Evolutionary conservation across 108 stramenopile species (phyloP), one percentile per base, ranked within the genome.

Genomic region (Ochromonas danica): DNA sequence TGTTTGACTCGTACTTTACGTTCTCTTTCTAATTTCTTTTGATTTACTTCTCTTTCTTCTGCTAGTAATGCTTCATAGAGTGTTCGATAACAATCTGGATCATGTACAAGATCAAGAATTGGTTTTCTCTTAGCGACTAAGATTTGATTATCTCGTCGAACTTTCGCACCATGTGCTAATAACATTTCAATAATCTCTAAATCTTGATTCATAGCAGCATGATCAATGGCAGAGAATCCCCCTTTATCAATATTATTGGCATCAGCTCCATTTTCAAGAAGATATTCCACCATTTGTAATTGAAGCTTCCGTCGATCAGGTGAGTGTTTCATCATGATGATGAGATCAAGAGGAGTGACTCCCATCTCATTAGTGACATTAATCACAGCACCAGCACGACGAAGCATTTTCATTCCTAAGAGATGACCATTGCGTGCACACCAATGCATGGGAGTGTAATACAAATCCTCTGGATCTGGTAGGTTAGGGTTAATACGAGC

Each of bases 371-470:
- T 67, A 6, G 63, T 67, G 3, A 67, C 6, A 33, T 67, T 25
- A 36, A 67, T 6, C 6, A 14, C 31, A 14, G 63, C 63, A 67
- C 63, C 63, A 28, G 63, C 63, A 10, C 31, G 17, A 31, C 63
- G 63, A 31, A 67, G 31, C 63, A 67, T 67, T 67, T 67, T 67
- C 31, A 67, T 6, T 10, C 63, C 63, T 10, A 67, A 67, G 10
- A 67, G 25, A 36, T 67, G 63, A 35, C 3, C 30, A 67, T 67
- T 67, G 17, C 63, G 17, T 31, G 63, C 63, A 67, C 63, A 67
- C 63, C 63, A 67, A 67, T 67, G 63, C 6, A 33, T 35, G 3
- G 63, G 30, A 35, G 63, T 67, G 63, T 67, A 67, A 67, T 67
- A 67, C 33, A 67, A 36, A 67, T 67, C 63, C 10, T 67, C 63